Evolutionary conservation across 2,329 filamentous ascomycete genomes (phyloP), one percentile per base, ranked within the genome.

Genomic region (Fusarium bactridioides): DNA sequence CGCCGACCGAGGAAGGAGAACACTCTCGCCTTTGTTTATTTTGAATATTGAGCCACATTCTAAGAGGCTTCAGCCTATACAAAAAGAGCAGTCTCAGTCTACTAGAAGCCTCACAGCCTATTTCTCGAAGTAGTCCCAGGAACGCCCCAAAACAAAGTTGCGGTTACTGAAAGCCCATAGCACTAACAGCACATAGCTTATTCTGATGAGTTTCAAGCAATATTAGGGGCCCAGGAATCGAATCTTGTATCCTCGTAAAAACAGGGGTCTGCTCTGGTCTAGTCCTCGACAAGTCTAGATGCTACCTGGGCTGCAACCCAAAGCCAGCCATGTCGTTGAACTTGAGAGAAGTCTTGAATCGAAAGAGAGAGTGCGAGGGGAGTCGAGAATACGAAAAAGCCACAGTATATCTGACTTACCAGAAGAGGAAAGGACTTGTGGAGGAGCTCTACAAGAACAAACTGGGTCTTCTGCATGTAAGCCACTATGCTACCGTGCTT

Each of bases 81-180:
- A 37, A 66, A 15, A 45, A 66, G 41, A 47, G 31, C 38, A 66
- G 61, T 25, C 50, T 59, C 38, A 33, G 16, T 43, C 40, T 61
- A 44, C 37, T 48, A 23, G 38, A 62, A 67, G 47, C 55, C 48
- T 50, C 43, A 11, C 43, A 50, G 43, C 27, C 31, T 45, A 58
- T 51, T 10, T 45, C 35, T 58, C 50, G 35, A 50, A 31, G 48
- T 40, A 40, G 27, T 51, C 45, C 16, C 40, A 69, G 66, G 64
- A 69, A 69, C 66, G 44, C 58, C 66, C 27, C 43, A 57, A 64
- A 68, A 69, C 44, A 69, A 25, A 62, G 66, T 69, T 69, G 18
- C 66, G 64, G 66, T 64, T 64, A 47, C 50, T 37, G 29, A 63
- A 60, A 54, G 53, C 53, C 60, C 60, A 60, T 53, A 21, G 29